A percentile compares a stretch with the other conserved stretches of the same genome.
phyloP scores from a whole-genome alignment of 2,329 filamentous ascomycete genomes.

The Aspergillus vadensis region DNA sequence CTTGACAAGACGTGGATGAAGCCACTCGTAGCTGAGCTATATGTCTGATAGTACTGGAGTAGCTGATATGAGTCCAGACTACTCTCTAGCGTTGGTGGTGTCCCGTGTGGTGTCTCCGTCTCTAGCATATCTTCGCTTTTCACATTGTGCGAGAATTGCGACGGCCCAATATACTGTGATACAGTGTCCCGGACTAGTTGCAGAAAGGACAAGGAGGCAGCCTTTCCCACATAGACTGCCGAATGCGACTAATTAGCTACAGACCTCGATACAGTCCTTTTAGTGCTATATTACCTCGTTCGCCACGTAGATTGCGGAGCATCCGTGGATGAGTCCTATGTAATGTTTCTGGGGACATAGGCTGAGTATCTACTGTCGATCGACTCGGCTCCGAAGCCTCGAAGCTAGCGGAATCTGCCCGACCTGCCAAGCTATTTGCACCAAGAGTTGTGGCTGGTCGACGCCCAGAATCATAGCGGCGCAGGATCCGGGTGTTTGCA shows the following conservation, averaged over 20 bases:
- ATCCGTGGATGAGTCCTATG: slow-evolving; percentile 44
- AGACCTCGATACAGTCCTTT: slow-evolving; percentile 23
- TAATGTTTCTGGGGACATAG: slow-evolving; percentile 31
- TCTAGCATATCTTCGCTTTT: slow-evolving; percentile 58
- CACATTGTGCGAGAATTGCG: slow-evolving; percentile 55
- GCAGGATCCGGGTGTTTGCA: neutral
- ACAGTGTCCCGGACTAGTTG: slow-evolving; percentile 54
- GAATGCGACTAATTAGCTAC: neutral
- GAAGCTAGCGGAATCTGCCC: slow-evolving; percentile 16
- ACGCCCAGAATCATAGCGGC: slow-evolving; percentile 1
- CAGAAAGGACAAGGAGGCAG: slow-evolving; percentile 55
- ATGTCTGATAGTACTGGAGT: slow-evolving; percentile 36
- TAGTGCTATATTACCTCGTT: slow-evolving; percentile 46
- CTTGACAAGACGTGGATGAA: slow-evolving; percentile 37
- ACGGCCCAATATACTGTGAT: slow-evolving; percentile 56
- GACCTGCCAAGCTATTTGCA: neutral
- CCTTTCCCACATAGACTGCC: slow-evolving; percentile 36
- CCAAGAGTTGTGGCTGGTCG: neutral
- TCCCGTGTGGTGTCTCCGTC: slow-evolving; percentile 43
- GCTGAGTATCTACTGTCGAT: slow-evolving; percentile 13
- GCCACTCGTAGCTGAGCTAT: slow-evolving; percentile 42
- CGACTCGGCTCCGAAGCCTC: neutral
- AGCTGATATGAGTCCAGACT: slow-evolving; percentile 33
- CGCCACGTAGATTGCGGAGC: slow-evolving; percentile 56
- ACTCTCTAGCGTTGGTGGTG: slow-evolving; percentile 36